Evolutionary conservation across 1,284 basidiomycete species (phyloP).

Genomic region (Leccinum fallax): DNA sequence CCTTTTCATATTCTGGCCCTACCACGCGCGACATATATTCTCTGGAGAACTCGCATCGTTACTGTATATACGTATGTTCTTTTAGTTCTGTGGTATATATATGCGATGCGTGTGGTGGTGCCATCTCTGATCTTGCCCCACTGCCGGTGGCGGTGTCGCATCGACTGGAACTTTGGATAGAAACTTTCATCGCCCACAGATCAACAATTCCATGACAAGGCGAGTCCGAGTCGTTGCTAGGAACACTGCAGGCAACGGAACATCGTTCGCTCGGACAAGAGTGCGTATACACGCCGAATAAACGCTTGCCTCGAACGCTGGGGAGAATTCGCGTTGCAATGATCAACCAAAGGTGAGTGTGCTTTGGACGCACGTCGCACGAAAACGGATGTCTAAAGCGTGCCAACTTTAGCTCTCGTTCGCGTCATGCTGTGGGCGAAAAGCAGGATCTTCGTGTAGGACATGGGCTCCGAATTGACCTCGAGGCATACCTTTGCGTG

Average conservation of each 20-base stretch:
- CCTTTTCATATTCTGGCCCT: slow-evolving; percentile 1
- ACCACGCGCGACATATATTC: background rate
- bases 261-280: no score
- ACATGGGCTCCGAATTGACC: no score
- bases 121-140: background rate
- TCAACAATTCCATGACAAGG: no score
- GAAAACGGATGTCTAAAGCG: background rate
- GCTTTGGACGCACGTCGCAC: background rate
- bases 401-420: background rate
- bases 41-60: background rate
- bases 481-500: no score
- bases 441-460: no score
- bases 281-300: background rate
- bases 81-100: background rate
- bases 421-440: no score
- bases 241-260: no score
- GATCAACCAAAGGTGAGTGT: background rate
- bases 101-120: background rate
- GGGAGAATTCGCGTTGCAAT: background rate
- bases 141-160: no score
- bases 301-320: background rate
- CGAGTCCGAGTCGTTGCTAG: no score
- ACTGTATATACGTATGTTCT: background rate
- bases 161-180: no score
- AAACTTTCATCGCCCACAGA: background rate